Percentiles rank a stretch among this genome's conserved stretches.
Conservation (phyloP, 768 basidiomycete genomes). For the Paxillus rubicundulus region DNA sequence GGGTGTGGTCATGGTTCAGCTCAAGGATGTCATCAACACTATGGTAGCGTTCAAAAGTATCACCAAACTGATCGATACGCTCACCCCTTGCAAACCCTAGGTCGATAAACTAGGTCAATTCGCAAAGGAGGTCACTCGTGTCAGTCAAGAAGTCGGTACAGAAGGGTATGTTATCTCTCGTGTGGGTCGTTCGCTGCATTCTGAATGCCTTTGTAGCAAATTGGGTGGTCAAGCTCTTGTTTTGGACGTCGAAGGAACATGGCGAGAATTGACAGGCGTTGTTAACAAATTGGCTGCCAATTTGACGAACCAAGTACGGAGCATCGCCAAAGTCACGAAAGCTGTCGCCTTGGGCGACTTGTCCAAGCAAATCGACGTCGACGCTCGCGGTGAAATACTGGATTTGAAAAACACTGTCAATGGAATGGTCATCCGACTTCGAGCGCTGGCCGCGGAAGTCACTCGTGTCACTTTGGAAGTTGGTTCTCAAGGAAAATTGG, state of each 20-base stretch:
- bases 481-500: slow-evolving; percentile 84
- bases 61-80: slow-evolving; percentile 6
- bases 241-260: slow-evolving; percentile 86
- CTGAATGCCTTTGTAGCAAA: slow-evolving; percentile 45
- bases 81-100: slow-evolving; percentile 26
- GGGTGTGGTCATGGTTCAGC: slow-evolving; percentile 75
- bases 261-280: slow-evolving; percentile 79
- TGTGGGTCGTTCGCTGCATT: slow-evolving; percentile 34
- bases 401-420: slow-evolving; percentile 69
- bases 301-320: slow-evolving; percentile 58
- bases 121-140: slow-evolving; percentile 87
- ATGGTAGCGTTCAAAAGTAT: slow-evolving; percentile 41
- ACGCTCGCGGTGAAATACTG: slow-evolving; percentile 85
- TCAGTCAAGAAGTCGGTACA: slow-evolving; percentile 80
- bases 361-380: slow-evolving; percentile 88
- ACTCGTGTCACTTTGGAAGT: slow-evolving; percentile 84
- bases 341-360: slow-evolving; percentile 87
- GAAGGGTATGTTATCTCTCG: slow-evolving; percentile 50
- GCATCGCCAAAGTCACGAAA: slow-evolving; percentile 61
- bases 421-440: slow-evolving; percentile 48
- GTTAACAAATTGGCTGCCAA: slow-evolving; percentile 82
- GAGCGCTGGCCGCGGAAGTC: slow-evolving; percentile 77
- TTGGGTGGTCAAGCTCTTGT: slow-evolving; percentile 86
- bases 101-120: slow-evolving; percentile 80
- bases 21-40: slow-evolving; percentile 75